Base-by-base conservation (phyloP, 805 yeast species). In the Nakazawaea ishiwadae region DNA sequence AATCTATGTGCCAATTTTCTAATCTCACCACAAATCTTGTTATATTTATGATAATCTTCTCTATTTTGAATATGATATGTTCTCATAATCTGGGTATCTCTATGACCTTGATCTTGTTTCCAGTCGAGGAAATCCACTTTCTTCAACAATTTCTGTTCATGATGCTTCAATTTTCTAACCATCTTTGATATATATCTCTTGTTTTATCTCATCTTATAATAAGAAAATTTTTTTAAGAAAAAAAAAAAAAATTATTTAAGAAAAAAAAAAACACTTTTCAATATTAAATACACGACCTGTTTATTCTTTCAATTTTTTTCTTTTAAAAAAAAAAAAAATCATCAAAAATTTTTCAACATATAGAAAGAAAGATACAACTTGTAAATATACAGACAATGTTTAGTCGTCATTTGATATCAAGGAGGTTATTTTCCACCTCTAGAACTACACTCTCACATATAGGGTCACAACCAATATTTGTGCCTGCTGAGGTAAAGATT, bases 111-210 rank as follows among this genome's bases (percentile, higher is more conserved):
- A 60, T 93, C 99, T 54, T 88, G 95, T 62, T 93, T 93, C 97
- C 98, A 93, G 62, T 93, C 95, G 39, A 88, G 84, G 67, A 93
- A 88, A 59, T 93, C 97, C 40, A 93, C 98, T 63, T 93, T 93
- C 69, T 85, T 89, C 54, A 93, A 76, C 54, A 93, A 78, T 65
- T 89, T 90, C 72, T 86, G 84, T 75, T 93, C 99, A 64, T 93
- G 99, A 67, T 85, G 88, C 62, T 93, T 93, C 46, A 93, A 75
- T 53, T 85, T 73, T 62, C 99, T 75, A 37, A 84, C 95, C 95
- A 85, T 84, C 31, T 3, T 20, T 12, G 7, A 11, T n/a, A 14
- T 28, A 12, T 8, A 5, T 12, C 31, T 28, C 31, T 27, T 27
- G 15, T n/a, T 8, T 14, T 27, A 8, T 14, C 15, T 28, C 31